These are phyloP conservation scores for Cercis canadensis DNA, from an alignment of 306 rosid species.

Conservation along the genomic window DNA sequence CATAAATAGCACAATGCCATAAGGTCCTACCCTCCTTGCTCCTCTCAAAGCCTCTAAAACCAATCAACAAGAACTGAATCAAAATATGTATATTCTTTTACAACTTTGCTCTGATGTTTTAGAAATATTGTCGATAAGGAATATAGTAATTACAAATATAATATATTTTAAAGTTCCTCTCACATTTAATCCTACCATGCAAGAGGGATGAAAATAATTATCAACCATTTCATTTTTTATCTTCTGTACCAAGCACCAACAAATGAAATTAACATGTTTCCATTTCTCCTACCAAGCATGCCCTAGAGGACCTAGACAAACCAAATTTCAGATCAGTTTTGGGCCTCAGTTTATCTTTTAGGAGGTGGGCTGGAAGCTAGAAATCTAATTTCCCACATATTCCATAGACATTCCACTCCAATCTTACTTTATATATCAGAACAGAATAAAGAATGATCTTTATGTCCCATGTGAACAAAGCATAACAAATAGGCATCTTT, in stretches of 20 bases:
- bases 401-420: neutral
- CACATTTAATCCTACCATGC: conserved; percentile 4
- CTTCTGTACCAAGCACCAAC: neutral
- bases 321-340: conserved; percentile 1
- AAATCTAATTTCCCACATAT: too few species aligned
- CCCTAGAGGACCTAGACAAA: neutral
- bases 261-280: neutral
- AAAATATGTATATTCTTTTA: too few species aligned
- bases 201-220: conserved; percentile 1
- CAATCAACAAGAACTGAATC: too few species aligned
- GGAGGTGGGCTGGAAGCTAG: neutral
- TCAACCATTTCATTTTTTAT: neutral
- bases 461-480: neutral
- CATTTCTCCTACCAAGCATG: neutral
- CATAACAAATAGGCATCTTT: neutral
- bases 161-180: neutral
- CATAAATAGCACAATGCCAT: too few species aligned
- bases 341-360: neutral
- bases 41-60: too few species aligned
- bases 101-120: too few species aligned
- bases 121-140: neutral
- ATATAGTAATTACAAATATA: too few species aligned
- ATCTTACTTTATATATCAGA: neutral
- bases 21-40: too few species aligned
- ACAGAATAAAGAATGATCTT: neutral